These are phyloP conservation scores for Phytophthora ohioensis DNA, from an alignment of 352 stramenopile species.

Conservation along the genomic window DNA sequence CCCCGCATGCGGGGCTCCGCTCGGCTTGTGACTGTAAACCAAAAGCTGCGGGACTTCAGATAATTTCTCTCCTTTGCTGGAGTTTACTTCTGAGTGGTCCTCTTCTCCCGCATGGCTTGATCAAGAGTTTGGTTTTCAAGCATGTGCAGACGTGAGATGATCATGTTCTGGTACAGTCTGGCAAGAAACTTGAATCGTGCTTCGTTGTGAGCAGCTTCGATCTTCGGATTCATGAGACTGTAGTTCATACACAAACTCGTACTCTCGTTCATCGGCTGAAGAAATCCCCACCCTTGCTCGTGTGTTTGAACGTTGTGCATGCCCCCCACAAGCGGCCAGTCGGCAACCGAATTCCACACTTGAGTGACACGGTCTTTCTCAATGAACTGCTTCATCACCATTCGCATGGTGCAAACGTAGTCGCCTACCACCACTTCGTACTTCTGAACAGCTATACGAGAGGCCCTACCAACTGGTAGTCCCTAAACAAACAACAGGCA, in stretches of 20 bases:
- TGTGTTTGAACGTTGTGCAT: constrained; percentile 12
- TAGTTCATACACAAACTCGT: constrained; percentile 14
- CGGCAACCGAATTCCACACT: constrained; percentile 13
- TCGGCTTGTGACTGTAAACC: too few species aligned
- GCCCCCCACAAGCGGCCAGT: constrained; percentile 9
- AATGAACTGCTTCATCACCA: constrained; percentile 31
- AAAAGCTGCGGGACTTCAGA: too few species aligned
- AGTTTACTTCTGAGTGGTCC: too few species aligned
- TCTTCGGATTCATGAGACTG: neutral
- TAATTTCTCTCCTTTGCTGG: too few species aligned
- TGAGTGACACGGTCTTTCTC: constrained; percentile 16
- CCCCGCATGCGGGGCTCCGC: too few species aligned
- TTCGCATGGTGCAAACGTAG: constrained; percentile 12
- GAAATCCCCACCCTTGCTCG: constrained; percentile 21
- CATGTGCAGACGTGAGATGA: constrained; percentile 14
- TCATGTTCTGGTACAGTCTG: constrained; percentile 17
- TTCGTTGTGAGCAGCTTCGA: neutral
- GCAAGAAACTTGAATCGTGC: neutral
- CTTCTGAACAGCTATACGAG: constrained; percentile 18
- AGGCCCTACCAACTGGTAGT: constrained; percentile 5
- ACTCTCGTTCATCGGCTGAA: constrained; percentile 1
- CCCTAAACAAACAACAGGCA: neutral
- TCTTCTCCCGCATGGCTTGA: constrained; percentile 6
- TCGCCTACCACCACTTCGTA: constrained; percentile 13
- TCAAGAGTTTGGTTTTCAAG: constrained; percentile 24